phyloP scores from a whole-genome alignment of 2,329 filamentous ascomycete genomes.

The Didymellaceae sp. region DNA sequence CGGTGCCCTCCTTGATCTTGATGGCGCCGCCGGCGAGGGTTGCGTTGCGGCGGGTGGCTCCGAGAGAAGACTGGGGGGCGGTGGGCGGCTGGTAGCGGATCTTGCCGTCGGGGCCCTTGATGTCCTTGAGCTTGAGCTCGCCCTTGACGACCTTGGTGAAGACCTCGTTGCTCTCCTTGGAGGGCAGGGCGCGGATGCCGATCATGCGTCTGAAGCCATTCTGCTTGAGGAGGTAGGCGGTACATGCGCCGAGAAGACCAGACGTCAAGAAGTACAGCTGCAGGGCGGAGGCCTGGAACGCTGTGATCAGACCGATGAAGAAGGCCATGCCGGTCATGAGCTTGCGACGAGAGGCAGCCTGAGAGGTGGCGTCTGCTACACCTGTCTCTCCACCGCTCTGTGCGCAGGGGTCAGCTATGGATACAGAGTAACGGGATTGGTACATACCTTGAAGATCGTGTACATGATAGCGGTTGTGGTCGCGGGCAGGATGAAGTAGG shows the following conservation, averaged over 20 bases:
- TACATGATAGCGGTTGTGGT: conserved; percentile 64
- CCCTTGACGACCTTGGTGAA: conserved; percentile 37
- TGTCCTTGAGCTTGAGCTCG: conserved; percentile 32
- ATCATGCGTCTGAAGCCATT: conserved; percentile 47
- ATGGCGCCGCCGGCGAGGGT: conserved; percentile 22
- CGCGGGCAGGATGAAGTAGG: conserved; percentile 76
- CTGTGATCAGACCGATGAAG: conserved; percentile 61
- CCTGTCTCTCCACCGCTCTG: conserved; percentile 60
- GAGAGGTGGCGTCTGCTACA: conserved; percentile 25
- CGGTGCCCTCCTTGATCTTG: conserved; percentile 34
- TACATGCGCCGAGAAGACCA: conserved; percentile 48
- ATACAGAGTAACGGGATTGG: not conserved
- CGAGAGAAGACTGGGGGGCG: conserved; percentile 3
- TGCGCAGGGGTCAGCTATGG: conserved; percentile 24
- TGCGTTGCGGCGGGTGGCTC: conserved; percentile 17
- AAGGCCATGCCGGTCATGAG: conserved; percentile 59
- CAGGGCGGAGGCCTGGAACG: conserved; percentile 62
- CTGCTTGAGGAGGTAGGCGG: conserved; percentile 49
- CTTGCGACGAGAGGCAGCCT: conserved; percentile 34
- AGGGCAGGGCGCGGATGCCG: conserved; percentile 41
- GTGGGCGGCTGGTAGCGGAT: conserved; percentile 39
- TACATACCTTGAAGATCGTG: conserved; percentile 64
- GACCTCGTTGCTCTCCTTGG: conserved; percentile 30
- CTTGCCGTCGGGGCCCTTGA: conserved; percentile 34
- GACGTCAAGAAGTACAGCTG: conserved; percentile 68